A percentile compares a stretch with the other conserved stretches of the same genome.
Conservation (phyloP, 2,329 filamentous ascomycete species). For the Cercospora citrullina region DNA sequence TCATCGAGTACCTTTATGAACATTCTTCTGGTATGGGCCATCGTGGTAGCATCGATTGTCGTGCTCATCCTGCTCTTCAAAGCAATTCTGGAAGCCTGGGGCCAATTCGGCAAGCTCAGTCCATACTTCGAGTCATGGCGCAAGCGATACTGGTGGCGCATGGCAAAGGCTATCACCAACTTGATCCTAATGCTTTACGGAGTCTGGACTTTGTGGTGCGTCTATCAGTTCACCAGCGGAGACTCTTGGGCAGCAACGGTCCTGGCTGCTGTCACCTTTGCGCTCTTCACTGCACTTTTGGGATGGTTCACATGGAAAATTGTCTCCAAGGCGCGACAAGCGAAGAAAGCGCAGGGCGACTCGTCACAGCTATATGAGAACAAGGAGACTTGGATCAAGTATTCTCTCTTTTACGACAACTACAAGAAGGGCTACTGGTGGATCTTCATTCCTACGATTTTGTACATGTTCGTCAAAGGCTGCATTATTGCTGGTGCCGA, state of each 20-base stretch:
- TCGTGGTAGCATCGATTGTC: slow-evolving; percentile 78
- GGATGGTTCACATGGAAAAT: slow-evolving; percentile 83
- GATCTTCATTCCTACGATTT: slow-evolving; percentile 85
- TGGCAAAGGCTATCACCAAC: slow-evolving; percentile 84
- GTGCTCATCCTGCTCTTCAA: slow-evolving; percentile 88
- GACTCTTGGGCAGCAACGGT: slow-evolving; percentile 91
- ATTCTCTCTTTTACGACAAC: slow-evolving; percentile 94
- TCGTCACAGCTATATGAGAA: slow-evolving; percentile 75
- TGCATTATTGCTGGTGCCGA: slow-evolving; percentile 81
- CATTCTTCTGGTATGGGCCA: slow-evolving; percentile 82
- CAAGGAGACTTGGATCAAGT: slow-evolving; percentile 89
- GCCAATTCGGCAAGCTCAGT: slow-evolving; percentile 84
- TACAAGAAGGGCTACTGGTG: slow-evolving; percentile 97
- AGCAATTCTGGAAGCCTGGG: slow-evolving; percentile 86
- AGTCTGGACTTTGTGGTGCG: slow-evolving; percentile 91
- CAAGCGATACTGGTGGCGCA: slow-evolving; percentile 92
- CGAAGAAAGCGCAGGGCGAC: slow-evolving; percentile 75
- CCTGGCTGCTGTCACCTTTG: slow-evolving; percentile 79
- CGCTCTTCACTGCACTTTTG: slow-evolving; percentile 77
- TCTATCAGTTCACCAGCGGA: slow-evolving; percentile 90
- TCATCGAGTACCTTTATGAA: slow-evolving; percentile 96
- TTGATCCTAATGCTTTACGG: slow-evolving; percentile 91
- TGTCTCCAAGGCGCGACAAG: slow-evolving; percentile 69
- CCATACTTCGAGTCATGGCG: slow-evolving; percentile 78
- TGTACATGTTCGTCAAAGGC: slow-evolving; percentile 90